These are phyloP conservation scores for Helotiales sp. DNA, from an alignment of 2,329 filamentous ascomycete genomes.

Conservation along the genomic window DNA sequence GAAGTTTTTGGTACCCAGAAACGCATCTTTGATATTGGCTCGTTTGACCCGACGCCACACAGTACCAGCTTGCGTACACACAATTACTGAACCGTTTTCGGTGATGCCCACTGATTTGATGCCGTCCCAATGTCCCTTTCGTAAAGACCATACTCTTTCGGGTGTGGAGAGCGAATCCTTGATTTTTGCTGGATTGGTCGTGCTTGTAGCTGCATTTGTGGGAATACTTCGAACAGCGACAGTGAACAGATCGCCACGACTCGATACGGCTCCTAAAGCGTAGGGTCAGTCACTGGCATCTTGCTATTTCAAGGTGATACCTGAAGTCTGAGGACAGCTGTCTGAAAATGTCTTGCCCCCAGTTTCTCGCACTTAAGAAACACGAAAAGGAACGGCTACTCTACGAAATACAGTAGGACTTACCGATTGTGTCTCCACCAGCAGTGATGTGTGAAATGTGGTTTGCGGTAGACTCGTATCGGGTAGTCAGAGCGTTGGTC, in stretches of 20 bases:
- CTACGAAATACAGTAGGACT: not conserved
- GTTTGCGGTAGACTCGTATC: conserved; percentile 68
- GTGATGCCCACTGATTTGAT: conserved; percentile 86
- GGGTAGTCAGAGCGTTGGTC: conserved; percentile 66
- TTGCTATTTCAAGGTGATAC: not conserved
- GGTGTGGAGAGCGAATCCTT: conserved; percentile 79
- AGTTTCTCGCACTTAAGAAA: not conserved
- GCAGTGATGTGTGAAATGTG: conserved; percentile 78
- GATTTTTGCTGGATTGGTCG: conserved; percentile 91
- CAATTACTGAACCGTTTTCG: conserved; percentile 91
- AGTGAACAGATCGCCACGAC: conserved; percentile 85
- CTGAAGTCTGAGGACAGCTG: too few species aligned
- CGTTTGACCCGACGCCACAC: conserved; percentile 91
- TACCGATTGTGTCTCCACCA: conserved; percentile 84
- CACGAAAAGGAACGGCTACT: not conserved
- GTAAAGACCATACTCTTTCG: conserved; percentile 85
- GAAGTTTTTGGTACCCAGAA: conserved; percentile 54
- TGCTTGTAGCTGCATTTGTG: conserved; percentile 67
- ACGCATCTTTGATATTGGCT: conserved; percentile 74
- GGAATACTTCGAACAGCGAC: conserved; percentile 76
- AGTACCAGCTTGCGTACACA: conserved; percentile 89
- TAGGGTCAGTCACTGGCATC: not conserved
- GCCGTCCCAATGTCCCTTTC: conserved; percentile 69
- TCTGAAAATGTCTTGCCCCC: not conserved
- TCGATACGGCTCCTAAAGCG: conserved; percentile 70